phyloP scores from a whole-genome alignment of 1,284 basidiomycete species.

The Austropuccinia psidii region DNA sequence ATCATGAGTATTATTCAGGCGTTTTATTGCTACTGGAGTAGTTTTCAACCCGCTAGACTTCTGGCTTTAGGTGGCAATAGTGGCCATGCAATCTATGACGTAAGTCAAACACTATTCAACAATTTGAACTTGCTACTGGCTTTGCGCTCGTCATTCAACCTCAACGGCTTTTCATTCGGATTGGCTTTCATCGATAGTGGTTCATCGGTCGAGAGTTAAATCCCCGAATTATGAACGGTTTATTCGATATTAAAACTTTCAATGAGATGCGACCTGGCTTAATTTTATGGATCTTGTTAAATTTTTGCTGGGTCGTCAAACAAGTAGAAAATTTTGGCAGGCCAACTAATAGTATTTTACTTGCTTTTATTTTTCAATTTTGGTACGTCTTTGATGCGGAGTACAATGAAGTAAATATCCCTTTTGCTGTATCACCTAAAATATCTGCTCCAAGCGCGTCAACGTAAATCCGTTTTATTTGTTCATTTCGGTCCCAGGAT shows the following conservation, averaged over 20 bases:
- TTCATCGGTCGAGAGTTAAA: constrained; percentile 95
- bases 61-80: constrained; percentile 88
- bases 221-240: constrained; percentile 70
- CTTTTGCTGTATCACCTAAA: background rate
- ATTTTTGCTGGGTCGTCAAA: constrained; percentile 84
- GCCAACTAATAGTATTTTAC: constrained; percentile 84
- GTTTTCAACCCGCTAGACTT: constrained; percentile 59
- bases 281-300: constrained; percentile 85
- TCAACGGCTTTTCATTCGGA: background rate
- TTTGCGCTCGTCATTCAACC: background rate
- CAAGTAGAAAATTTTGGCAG: constrained; percentile 68
- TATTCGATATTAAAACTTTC: constrained; percentile 93
- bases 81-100: constrained; percentile 82
- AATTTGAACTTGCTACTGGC: background rate
- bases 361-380: constrained; percentile 76
- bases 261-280: constrained; percentile 71
- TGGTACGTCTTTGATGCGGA: constrained; percentile 80
- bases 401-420: constrained; percentile 70
- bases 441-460: background rate
- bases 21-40: constrained; percentile 62
- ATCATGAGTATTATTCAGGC: constrained; percentile 71
- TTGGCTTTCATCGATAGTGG: constrained; percentile 57
- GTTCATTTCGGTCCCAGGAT: constrained; percentile 44
- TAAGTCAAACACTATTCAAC: constrained; percentile 50
- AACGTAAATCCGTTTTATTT: background rate